These are phyloP conservation scores for Neopestalotiopsis clavispora DNA, from an alignment of 2,329 filamentous ascomycete species.

Conservation along the genomic window DNA sequence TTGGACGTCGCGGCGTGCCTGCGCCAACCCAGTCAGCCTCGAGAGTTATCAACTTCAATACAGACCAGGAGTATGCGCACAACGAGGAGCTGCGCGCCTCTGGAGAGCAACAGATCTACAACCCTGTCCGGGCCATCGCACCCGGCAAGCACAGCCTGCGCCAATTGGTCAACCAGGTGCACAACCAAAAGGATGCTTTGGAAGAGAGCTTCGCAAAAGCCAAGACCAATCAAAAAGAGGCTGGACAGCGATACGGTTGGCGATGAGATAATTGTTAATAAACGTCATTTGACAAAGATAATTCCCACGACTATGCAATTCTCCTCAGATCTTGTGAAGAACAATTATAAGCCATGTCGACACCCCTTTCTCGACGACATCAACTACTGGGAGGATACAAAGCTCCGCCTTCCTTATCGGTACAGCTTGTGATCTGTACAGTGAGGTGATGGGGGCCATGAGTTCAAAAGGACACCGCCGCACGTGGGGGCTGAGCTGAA, in stretches of 20 bases:
- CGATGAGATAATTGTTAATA: too few relatives aligned
- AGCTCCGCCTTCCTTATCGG: too few relatives aligned
- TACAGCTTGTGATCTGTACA: too few relatives aligned
- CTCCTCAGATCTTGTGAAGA: too few relatives aligned
- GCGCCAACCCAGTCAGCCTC: conserved; percentile 49
- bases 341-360: too few relatives aligned
- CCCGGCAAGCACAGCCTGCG: conserved; percentile 89
- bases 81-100: conserved; percentile 78
- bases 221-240: conserved; percentile 79
- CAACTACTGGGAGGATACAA: too few relatives aligned
- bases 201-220: conserved; percentile 91
- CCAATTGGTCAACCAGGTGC: conserved; percentile 84
- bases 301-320: too few relatives aligned
- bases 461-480: too few relatives aligned
- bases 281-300: too few relatives aligned
- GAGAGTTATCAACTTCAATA: conserved; percentile 86
- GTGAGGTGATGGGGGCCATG: too few relatives aligned
- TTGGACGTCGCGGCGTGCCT: conserved; percentile 68
- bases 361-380: too few relatives aligned
- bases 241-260: conserved; percentile 80
- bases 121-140: conserved; percentile 80
- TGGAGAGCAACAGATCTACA: conserved; percentile 75
- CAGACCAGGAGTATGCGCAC: conserved; percentile 82
- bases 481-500: too few relatives aligned
- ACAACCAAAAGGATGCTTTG: conserved; percentile 81